Base-by-base conservation (phyloP, 345 rosid species). In the Chamaenerion angustifolium region DNA sequence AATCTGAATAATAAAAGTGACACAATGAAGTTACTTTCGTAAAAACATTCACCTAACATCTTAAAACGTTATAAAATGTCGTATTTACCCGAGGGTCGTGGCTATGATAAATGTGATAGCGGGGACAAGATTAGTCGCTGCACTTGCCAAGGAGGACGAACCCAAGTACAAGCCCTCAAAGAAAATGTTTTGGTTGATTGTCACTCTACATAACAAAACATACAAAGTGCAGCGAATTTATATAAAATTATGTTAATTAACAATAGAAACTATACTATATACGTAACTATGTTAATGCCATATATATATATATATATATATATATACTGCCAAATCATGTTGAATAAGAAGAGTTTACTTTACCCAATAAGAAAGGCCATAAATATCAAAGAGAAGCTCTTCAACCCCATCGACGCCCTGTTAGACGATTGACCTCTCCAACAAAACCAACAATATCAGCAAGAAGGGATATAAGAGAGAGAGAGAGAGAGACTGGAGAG, bases 51-150 rank as follows among this genome's bases (percentile, higher is more conserved):
- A 23, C 27, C 2, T 5, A 23, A 23, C 5, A 5, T 5, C 27
- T 23, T 23, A 5, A 23, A 2, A 16, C 50, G 47, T 19, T 13
- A 51, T 47, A 56, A n/a, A n/a, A n/a, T n/a, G n/a, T n/a, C 11
- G 41, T n/a, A 14, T 10, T 45, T 62, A 76, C 81, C 77, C 71
- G 2, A 66, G 19, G 45, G 51, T 12, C 9, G 61, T 16, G 0
- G 75, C 75, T 52, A 76, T 6, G 17, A 59, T 45, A 62, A 76
- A 76, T 7, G 81, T 76, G 55, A 69, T 42, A 16, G 71, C 77
- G 5, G 73, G 77, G 47, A 67, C 23, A 9, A 72, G 64, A 62
- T 76, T 76, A 10, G 42, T 46, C 54, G 59, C 60, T 16, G 81
- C 81, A n/a, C 67, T 66, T 11, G 69, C 77, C 15, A 70, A 46